A percentile compares a stretch with the other conserved stretches of the same genome.
Conservation (phyloP, 164 flowering plant genomes). For the Stephania cephalantha region DNA sequence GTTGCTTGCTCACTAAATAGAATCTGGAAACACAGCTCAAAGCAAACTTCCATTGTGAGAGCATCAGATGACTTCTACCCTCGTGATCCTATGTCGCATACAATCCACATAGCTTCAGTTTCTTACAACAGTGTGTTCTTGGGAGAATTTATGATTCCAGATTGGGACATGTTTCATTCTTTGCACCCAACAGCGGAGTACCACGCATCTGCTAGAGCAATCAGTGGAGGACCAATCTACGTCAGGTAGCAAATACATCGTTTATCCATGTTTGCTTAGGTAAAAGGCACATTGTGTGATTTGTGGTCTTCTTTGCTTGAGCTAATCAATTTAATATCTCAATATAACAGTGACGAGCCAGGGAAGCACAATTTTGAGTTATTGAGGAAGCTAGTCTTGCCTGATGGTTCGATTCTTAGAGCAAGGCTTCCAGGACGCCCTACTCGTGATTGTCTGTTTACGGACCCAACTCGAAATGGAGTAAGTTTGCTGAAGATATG, state of each 20-base stretch:
- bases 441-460: constrained; percentile 71
- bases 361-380: constrained; percentile 90
- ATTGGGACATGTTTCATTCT: constrained; percentile 99
- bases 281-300: neutral
- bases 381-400: constrained; percentile 80
- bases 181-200: constrained; percentile 87
- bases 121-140: constrained; percentile 88
- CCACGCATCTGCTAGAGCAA: constrained; percentile 92
- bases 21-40: constrained; percentile 46
- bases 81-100: constrained; percentile 81
- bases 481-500: constrained; percentile 89
- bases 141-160: constrained; percentile 93
- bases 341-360: constrained; percentile 72
- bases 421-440: constrained; percentile 83
- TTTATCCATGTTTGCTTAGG: neutral
- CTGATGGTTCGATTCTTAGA: constrained; percentile 86
- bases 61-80: constrained; percentile 98
- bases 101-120: constrained; percentile 92
- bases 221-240: constrained; percentile 92
- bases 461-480: constrained; percentile 89
- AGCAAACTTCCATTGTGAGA: constrained; percentile 82
- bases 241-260: constrained; percentile 44
- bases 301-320: neutral
- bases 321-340: neutral
- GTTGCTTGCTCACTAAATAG: neutral